These are phyloP conservation scores for Lasiosphaeria hispida DNA, from an alignment of 495 filamentous ascomycete genomes.

Conservation along the genomic window DNA sequence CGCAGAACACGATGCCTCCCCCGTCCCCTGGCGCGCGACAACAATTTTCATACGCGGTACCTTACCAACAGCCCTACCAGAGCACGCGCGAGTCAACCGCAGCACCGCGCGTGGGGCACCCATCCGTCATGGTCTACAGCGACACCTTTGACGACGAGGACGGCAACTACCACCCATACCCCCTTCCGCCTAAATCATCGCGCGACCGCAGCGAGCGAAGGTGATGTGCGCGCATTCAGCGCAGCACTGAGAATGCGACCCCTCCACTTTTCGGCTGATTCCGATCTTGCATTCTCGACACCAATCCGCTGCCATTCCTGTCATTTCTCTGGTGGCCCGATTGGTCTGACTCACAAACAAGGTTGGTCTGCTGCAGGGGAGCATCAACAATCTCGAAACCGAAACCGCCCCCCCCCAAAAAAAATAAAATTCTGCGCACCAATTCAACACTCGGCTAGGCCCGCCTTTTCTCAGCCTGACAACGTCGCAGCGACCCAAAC, in stretches of 20 bases:
- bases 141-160: slow-evolving; percentile 19
- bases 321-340: slow-evolving; percentile 16
- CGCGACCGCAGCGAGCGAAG: slow-evolving; percentile 19
- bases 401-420: background rate
- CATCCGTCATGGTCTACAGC: slow-evolving; percentile 25
- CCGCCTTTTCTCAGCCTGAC: background rate
- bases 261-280: slow-evolving; percentile 14
- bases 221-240: slow-evolving; percentile 9
- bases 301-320: slow-evolving; percentile 12
- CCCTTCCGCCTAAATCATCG: slow-evolving; percentile 1
- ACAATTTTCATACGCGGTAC: slow-evolving; percentile 12
- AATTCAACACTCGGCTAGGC: background rate
- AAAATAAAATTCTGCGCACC: slow-evolving; percentile 2
- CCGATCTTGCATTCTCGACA: slow-evolving; percentile 17
- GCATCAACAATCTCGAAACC: slow-evolving; percentile 2
- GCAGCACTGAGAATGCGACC: background rate
- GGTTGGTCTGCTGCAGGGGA: slow-evolving; percentile 4
- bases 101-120: slow-evolving; percentile 22
- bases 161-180: slow-evolving; percentile 17
- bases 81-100: slow-evolving; percentile 23
- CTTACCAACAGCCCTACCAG: slow-evolving; percentile 19
- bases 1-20: slow-evolving; percentile 16
- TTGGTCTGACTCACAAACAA: slow-evolving; percentile 21
- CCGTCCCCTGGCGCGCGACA: slow-evolving; percentile 16
- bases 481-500: background rate